Conservation (phyloP, 768 basidiomycete genomes). For the Rhodocollybia butyracea region DNA sequence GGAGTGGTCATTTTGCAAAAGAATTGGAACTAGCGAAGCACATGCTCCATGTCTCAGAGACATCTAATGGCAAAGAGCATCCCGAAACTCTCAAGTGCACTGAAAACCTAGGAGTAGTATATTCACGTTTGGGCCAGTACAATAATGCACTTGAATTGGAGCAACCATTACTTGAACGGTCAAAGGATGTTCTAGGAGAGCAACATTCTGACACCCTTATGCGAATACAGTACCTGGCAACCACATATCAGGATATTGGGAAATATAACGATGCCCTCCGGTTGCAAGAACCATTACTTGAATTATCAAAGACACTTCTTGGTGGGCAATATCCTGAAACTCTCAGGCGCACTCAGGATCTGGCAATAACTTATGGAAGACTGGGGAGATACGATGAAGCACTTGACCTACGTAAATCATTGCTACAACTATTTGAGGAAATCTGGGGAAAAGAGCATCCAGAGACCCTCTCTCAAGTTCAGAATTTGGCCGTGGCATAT, state of each 20-base stretch:
- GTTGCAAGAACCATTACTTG: background rate
- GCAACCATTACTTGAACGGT: background rate
- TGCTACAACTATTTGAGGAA: background rate
- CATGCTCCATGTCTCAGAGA: background rate
- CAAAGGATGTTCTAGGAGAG: slow-evolving; percentile 1
- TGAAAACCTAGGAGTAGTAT: slow-evolving; percentile 4
- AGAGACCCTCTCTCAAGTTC: background rate
- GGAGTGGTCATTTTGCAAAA: background rate
- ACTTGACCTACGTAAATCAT: background rate
- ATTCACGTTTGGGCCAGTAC: background rate
- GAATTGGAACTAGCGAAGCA: background rate
- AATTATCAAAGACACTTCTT: background rate
- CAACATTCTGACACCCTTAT: background rate
- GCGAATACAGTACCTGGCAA: background rate
- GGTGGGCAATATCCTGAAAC: background rate
- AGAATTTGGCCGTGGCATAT: background rate
- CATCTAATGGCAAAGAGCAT: background rate
- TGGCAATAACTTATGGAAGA: background rate
- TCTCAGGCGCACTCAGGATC: background rate
- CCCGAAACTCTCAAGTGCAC: background rate
- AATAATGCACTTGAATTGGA: background rate
- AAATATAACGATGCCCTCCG: background rate
- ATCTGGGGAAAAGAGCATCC: background rate
- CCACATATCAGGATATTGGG: background rate
- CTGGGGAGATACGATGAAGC: background rate